Evolutionary conservation across 768 basidiomycete species (phyloP), one percentile per base, ranked within the genome.

Genomic region (Lanmaoa rubissima): DNA sequence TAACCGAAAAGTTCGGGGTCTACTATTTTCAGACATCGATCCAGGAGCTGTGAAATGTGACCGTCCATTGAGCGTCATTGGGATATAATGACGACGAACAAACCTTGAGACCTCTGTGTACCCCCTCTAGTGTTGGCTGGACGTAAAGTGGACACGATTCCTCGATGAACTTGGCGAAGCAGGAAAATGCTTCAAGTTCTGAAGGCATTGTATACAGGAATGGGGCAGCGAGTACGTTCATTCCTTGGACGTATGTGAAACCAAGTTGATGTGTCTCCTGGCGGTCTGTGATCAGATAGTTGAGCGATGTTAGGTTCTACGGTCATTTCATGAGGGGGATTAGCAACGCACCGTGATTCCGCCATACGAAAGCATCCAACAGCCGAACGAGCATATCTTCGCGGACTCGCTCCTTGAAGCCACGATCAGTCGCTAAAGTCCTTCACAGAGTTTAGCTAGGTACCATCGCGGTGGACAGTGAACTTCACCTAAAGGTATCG

Each of bases 281-380:
- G 60, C 85, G 79, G 65, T 93, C 91, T 93, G 61, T 10, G 58
- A 38, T 48, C 28, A 26, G 28, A 52, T 19, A 31, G 19, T 34
- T 31, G 16, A 44, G 52, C 16, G 26, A 28, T 34, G 36, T 34
- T 46, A 17, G 31, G 34, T 14, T 31, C 32, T 19, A 35, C 19
- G 9, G 19, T 45, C 24, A 35, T n/a, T 32, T 40, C 28, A 21
- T 28, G 36, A 31, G 12, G 42, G 32, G 24, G 3, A 28, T 14
- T 34, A 35, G 40, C 21, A 36, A 65, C 76, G 49, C 26, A 92
- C 94, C 92, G 60, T 92, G 82, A 73, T 88, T 95, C 61, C 92
- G 80, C 97, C 96, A 99, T 4, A 98, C 95, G 73, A 98, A 99
- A 2, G 96, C 97, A 69, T 99, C 97, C 41, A 99, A 75, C n/a